Evolutionary conservation across 768 basidiomycete species (phyloP), one percentile per base, ranked within the genome.

Genomic region (Tylopilus sp.): DNA sequence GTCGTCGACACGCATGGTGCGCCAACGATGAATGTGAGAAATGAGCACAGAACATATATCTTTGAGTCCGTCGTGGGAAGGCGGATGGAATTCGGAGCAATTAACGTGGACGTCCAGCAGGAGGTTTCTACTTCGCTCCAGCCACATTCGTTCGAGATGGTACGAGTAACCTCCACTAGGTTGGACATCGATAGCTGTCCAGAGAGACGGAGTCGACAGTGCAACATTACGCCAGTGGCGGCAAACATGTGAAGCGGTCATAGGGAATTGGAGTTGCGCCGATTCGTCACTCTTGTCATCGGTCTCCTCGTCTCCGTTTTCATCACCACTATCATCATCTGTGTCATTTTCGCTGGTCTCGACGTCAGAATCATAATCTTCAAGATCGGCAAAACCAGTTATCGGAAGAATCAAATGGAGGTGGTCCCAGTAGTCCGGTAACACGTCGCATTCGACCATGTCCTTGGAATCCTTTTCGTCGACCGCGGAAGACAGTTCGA

Each of bases 11-110:
- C 76, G 73, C 45, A 87, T 63, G 14, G 68, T 52, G 28, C 75
- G 75, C 84, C 85, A 87, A 22, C 80, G 79, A 13, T 64, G 63
- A 50, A 80, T 72, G 63, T 81, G 79, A 4, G 86, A 81, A 31
- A 75, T 59, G 46, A 88, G 65, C 21, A 76, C 54, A 26, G 64
- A 50, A 28, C 65, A 62, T 14, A 76, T n/a, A n/a, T n/a, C n/a
- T n/a, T n/a, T n/a, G n/a, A n/a, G n/a, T n/a, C n/a, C n/a, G n/a
- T n/a, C n/a, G n/a, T n/a, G n/a, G n/a, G n/a, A n/a, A n/a, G n/a
- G n/a, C n/a, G n/a, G n/a, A n/a, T n/a, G n/a, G n/a, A n/a, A 31
- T 31, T 31, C 7, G 12, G 4, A 31, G 31, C 11, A 6, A 31
- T 31, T 14, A 41, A 87, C 73, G 26, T 59, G 66, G 55, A 89